Percentiles rank a stretch among this genome's conserved stretches.
Conservation (phyloP, 2,329 filamentous ascomycete genomes). For the Fusarium brevicatenulatum region DNA sequence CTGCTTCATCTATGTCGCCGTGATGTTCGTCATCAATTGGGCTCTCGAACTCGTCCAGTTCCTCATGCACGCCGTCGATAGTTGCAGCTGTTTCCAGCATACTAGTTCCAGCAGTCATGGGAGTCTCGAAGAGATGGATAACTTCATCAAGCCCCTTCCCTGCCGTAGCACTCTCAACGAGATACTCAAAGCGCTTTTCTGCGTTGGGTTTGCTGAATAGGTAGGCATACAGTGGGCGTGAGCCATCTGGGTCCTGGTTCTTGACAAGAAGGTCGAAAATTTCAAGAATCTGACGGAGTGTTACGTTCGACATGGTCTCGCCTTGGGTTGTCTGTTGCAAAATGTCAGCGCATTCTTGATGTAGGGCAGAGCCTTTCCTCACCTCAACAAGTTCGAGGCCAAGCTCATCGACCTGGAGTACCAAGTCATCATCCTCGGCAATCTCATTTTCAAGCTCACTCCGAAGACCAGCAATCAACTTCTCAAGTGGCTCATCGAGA, state of each 20-base stretch:
- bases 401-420: slow-evolving; percentile 63
- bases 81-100: slow-evolving; percentile 26
- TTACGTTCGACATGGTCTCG: slow-evolving; percentile 50
- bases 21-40: slow-evolving; percentile 35
- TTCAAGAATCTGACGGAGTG: slow-evolving; percentile 54
- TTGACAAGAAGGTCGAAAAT: slow-evolving; percentile 56
- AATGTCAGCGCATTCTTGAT: slow-evolving; percentile 40
- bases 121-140: slow-evolving; percentile 51
- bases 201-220: slow-evolving; percentile 54
- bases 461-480: slow-evolving; percentile 57
- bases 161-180: slow-evolving; percentile 55
- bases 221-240: slow-evolving; percentile 55
- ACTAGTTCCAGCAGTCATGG: slow-evolving; percentile 27
- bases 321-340: slow-evolving; percentile 48
- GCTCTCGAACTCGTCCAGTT: slow-evolving; percentile 43
- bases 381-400: slow-evolving; percentile 65
- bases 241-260: slow-evolving; percentile 55
- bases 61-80: slow-evolving; percentile 35
- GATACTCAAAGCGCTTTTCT: slow-evolving; percentile 52
- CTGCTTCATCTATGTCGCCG: slow-evolving; percentile 14
- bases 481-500: slow-evolving; percentile 56
- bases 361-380: slow-evolving; percentile 30
- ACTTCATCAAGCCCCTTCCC: slow-evolving; percentile 56
- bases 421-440: slow-evolving; percentile 57
- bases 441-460: slow-evolving; percentile 59